Base-by-base conservation (phyloP, 176 grass and related monocot species). In the Typha latifolia region DNA sequence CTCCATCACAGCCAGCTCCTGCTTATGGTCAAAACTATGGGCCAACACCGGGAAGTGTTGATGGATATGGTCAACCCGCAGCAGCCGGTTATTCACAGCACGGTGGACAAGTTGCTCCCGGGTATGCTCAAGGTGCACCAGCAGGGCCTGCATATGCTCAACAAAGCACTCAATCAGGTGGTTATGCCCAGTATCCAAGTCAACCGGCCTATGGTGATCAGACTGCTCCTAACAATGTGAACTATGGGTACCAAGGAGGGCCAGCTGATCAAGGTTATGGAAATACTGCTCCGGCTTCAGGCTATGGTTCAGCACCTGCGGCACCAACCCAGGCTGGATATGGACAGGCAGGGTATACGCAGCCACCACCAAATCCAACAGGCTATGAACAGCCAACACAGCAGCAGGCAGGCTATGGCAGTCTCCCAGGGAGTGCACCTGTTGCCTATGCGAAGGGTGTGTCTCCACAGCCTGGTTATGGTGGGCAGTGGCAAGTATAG, bases 231-330 rank as follows among this genome's bases (percentile, higher is more conserved):
- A 59, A 66, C 71, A 88, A 72, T 19, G 49, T 69, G 2, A 84
- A 37, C 70, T 94, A 94, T 15, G 95, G 89, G 13, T 92, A 99
- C 68, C 88, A 89, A 66, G 89, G 76, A 48, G 88, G 31, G 4
- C 50, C 84, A 20, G 79, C 81, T 69, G 85, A 99, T 84, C 79
- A 84, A 12, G 78, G 69, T 62, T 87, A 91, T 71, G 81, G 74
- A 34, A 82, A 18, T 80, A 66, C 57, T 0, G 77, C 81, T 56
- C 55, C 72, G 4, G 78, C 62, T 59, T 67, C 83, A 15, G 77
- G 88, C 23, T 78, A 85, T 29, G 80, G 77, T 62, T 21, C 53
- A 59, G 10, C 64, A 3, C 63, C 64, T 43, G 66, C 77, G 0
- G 73, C 34, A 0, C 16, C 78, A 21, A 70, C 62, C 23, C 85